A percentile compares a stretch with the other conserved stretches of the same genome.
Conservation (phyloP, 805 yeast species). For the Priceomyces melissophilus region DNA sequence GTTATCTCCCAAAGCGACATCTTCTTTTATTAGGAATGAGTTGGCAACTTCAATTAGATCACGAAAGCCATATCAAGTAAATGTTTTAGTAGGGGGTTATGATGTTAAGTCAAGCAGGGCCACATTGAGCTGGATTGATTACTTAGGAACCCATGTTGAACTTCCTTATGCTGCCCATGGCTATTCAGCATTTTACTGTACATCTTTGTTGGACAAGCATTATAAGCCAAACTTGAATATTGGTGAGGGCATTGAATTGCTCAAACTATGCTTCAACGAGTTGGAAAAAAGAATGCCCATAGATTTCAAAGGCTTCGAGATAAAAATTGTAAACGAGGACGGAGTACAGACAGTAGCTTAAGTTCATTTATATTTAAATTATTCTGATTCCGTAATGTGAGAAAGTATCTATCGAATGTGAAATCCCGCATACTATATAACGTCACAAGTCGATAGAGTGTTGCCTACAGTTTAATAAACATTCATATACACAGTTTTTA, state of each 20-base stretch:
- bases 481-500: too few species aligned
- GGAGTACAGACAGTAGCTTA: slow-evolving; percentile 44
- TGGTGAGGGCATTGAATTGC: slow-evolving; percentile 75
- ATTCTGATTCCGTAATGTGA: too few species aligned
- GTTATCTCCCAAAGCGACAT: slow-evolving; percentile 79
- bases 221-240: slow-evolving; percentile 71
- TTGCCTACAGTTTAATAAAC: too few species aligned
- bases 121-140: slow-evolving; percentile 83
- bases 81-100: slow-evolving; percentile 82
- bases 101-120: slow-evolving; percentile 60
- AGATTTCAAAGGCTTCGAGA: slow-evolving; percentile 84
- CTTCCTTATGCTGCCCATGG: slow-evolving; percentile 98
- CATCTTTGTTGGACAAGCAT: slow-evolving; percentile 87
- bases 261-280: slow-evolving; percentile 73
- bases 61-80: slow-evolving; percentile 90
- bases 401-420: too few species aligned
- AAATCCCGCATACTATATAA: too few species aligned
- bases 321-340: slow-evolving; percentile 63
- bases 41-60: slow-evolving; percentile 86
- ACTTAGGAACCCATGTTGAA: slow-evolving; percentile 85
- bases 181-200: slow-evolving; percentile 93
- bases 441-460: too few species aligned
- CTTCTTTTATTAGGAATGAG: slow-evolving; percentile 83
- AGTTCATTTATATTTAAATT: too few species aligned
- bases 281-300: slow-evolving; percentile 83